Evolutionary conservation across 208 protist species (phyloP), one percentile per base, ranked within the genome.

Genomic region (Novymonas esmeraldas): DNA sequence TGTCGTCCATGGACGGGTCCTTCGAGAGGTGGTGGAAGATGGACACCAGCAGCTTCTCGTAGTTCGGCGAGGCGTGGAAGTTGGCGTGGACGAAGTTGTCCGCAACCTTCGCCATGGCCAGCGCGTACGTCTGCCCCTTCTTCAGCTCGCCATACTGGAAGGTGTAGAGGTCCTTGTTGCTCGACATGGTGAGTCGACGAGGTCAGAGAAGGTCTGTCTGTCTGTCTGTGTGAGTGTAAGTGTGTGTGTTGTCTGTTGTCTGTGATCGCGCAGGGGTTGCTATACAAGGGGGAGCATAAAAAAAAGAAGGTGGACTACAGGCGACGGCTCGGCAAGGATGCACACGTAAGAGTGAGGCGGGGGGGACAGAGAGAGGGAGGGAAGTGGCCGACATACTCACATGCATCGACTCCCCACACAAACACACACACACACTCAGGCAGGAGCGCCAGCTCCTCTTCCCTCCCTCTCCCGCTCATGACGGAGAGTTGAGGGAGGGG

Each of bases 101-200:
- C 1, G 82, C 67, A 28, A 94, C 72, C 48, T 76, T 88, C 18
- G 84, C 90, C 67, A 90, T 78, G 5, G 87, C 90, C n/a, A 82
- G 31, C 44, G 81, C 87, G 13, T 85, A 74, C 7, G 63, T 59
- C 50, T 70, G 62, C 29, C 83, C 83, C 20, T 61, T 55, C 51
- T 82, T 87, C 22, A 88, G 82, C 33, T 94, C 86, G 49, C 80
- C 82, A 66, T 84, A 86, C 79, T 93, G 73, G 52, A 96, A 96
- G 38, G 88, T 90, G 59, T 81, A 88, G 38, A 71, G 63, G 57
- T 95, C 87, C 49, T 70, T 68, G 20, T 73, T 71, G 16, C 11
- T 18, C 20, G 66, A 69, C 73, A 79, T 79, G 42, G 41, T 66
- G 52, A n/a, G n/a, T n/a, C n/a, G n/a, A n/a, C n/a, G n/a, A n/a